Conservation (phyloP, 2,329 filamentous ascomycete species). For the Aurifilum marmelostoma region DNA sequence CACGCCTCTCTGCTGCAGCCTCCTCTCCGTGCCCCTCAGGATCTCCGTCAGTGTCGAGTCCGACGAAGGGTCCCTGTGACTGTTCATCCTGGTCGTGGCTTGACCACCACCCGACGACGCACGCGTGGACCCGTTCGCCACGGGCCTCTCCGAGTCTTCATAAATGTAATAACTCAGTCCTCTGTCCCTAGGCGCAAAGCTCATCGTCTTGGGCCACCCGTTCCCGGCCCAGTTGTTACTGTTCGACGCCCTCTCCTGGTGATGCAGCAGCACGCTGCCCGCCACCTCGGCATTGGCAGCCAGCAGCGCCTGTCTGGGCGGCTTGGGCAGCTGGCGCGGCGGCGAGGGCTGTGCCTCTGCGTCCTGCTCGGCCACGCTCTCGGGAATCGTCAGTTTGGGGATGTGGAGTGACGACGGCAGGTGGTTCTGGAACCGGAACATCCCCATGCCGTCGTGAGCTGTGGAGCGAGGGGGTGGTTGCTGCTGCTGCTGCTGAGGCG, state of each 20-base stretch:
- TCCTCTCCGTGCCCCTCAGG: slow-evolving; percentile 55
- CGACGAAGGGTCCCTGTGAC: slow-evolving; percentile 38
- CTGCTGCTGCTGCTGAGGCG: slow-evolving; percentile 15
- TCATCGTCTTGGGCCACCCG: slow-evolving; percentile 11
- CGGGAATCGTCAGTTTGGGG: slow-evolving; percentile 13
- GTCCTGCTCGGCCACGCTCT: slow-evolving; percentile 22
- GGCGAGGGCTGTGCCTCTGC: slow-evolving; percentile 17
- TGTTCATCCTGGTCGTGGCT: slow-evolving; percentile 30
- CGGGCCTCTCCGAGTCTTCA: slow-evolving; percentile 23
- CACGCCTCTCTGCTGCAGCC: slow-evolving; percentile 42
- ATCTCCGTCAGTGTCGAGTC: slow-evolving; percentile 57
- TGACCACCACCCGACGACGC: slow-evolving; percentile 21
- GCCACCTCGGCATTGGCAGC: slow-evolving; percentile 18
- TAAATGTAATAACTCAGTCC: slow-evolving; percentile 27
- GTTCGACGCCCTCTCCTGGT: background rate
- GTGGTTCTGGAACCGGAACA: slow-evolving; percentile 25
- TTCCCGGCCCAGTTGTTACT: background rate
- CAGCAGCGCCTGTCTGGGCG: slow-evolving; percentile 27
- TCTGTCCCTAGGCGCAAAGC: slow-evolving; percentile 5
- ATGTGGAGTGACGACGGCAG: slow-evolving; percentile 8
- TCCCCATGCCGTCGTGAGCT: slow-evolving; percentile 5
- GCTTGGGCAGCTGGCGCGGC: slow-evolving; percentile 28
- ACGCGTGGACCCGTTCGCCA: slow-evolving; percentile 20
- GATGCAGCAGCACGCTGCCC: background rate
- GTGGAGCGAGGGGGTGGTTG: background rate